Conservation (phyloP, 257 asterid genomes). For the Solanum acaule region DNA sequence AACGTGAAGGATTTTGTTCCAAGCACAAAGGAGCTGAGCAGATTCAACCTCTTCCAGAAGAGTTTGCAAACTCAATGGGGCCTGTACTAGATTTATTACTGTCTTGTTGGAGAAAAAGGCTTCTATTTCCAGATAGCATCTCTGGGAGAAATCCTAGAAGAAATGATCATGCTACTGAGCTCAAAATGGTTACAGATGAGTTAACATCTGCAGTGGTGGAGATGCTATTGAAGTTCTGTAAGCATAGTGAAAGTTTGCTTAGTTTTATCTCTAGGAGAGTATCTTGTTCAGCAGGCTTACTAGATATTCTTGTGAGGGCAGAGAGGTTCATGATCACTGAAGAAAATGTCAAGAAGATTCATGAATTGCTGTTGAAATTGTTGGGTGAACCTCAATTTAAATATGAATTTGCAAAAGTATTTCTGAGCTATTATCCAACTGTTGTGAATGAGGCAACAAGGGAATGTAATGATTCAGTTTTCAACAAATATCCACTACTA, state of each 20-base stretch:
- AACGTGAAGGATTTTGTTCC: slow-evolving; percentile 93
- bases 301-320: slow-evolving; percentile 69
- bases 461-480: slow-evolving; percentile 44
- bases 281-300: slow-evolving; percentile 51
- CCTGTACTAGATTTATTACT: slow-evolving; percentile 70
- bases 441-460: slow-evolving; percentile 45
- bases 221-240: slow-evolving; percentile 78
- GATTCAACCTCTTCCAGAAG: slow-evolving; percentile 74
- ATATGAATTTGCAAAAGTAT: slow-evolving; percentile 83
- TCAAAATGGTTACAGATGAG: slow-evolving; percentile 45
- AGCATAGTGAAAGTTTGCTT: slow-evolving; percentile 81
- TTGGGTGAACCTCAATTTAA: slow-evolving; percentile 83
- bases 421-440: slow-evolving; percentile 71
- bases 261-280: slow-evolving; percentile 78
- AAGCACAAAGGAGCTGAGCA: slow-evolving; percentile 88
- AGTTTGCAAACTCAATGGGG: slow-evolving; percentile 53
- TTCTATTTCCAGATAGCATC: slow-evolving; percentile 22
- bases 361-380: slow-evolving; percentile 83
- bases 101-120: slow-evolving; percentile 56
- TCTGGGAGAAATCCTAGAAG: slow-evolving; percentile 27
- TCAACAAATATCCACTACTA: slow-evolving; percentile 51
- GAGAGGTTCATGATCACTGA: slow-evolving; percentile 46
- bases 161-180: slow-evolving; percentile 23
- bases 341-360: slow-evolving; percentile 55
- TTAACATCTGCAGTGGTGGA: slow-evolving; percentile 64